These are phyloP conservation scores for Radiomyces spectabilis DNA, from an alignment of 192 early-diverging fungal species.

Conservation along the genomic window DNA sequence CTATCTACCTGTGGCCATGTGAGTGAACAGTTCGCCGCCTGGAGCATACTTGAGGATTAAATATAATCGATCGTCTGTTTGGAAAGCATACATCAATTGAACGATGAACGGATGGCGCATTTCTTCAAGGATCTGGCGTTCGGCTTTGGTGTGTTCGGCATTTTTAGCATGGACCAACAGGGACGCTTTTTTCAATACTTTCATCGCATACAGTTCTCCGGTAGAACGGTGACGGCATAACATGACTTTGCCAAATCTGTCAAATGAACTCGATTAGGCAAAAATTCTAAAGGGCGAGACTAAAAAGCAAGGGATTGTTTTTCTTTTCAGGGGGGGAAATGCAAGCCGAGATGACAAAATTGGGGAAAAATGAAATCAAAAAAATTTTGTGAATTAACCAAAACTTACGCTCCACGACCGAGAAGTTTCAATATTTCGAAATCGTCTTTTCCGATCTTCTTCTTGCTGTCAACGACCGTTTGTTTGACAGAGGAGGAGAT, in stretches of 20 bases:
- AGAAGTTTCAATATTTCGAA: slow-evolving; percentile 45
- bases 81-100: slow-evolving; percentile 88
- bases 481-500: slow-evolving; percentile 29
- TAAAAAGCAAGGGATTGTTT: no score
- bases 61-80: slow-evolving; percentile 79
- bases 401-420: slow-evolving; percentile 46
- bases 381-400: not conserved
- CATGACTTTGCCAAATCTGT: slow-evolving; percentile 77
- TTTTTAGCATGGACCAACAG: slow-evolving; percentile 76
- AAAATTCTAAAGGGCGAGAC: no score
- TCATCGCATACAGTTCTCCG: slow-evolving; percentile 77
- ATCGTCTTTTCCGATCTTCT: slow-evolving; percentile 34
- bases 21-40: slow-evolving; percentile 92
- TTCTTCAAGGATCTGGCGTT: slow-evolving; percentile 80
- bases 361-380: not conserved
- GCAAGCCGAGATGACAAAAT: no score
- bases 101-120: slow-evolving; percentile 90
- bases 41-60: slow-evolving; percentile 86
- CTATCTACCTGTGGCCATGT: slow-evolving; percentile 61
- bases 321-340: no score
- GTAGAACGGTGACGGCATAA: slow-evolving; percentile 65
- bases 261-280: not conserved
- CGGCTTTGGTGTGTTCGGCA: slow-evolving; percentile 78
- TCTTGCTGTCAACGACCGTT: slow-evolving; percentile 15
- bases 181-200: slow-evolving; percentile 85